These are phyloP conservation scores for Globisporangium cystogenes DNA, from an alignment of 352 stramenopile species.

Conservation along the genomic window DNA sequence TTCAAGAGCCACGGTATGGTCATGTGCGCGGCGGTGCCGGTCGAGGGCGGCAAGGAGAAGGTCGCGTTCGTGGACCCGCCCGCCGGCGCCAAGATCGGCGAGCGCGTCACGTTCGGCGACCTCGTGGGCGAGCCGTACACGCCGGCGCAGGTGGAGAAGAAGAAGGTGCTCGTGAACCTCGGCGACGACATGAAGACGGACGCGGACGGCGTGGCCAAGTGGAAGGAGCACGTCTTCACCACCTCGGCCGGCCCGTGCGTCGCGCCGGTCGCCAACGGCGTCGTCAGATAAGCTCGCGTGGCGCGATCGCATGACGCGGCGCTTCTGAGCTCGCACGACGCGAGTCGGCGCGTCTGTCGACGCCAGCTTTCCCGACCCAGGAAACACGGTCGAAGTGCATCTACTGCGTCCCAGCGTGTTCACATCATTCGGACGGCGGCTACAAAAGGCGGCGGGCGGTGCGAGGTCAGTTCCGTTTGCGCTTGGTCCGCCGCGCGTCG, in stretches of 20 bases:
- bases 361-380: no score
- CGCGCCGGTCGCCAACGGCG: conserved; percentile 58
- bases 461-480: conserved; percentile 23
- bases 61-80: conserved; percentile 85
- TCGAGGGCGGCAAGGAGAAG: conserved; percentile 71
- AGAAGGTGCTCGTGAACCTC: conserved; percentile 78
- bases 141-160: conserved; percentile 85
- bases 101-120: conserved; percentile 69
- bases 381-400: not conserved
- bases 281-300: conserved; percentile 57
- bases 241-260: conserved; percentile 75
- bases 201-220: conserved; percentile 69
- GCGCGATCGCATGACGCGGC: not conserved
- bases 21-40: conserved; percentile 71
- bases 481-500: conserved; percentile 19
- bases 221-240: conserved; percentile 72
- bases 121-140: conserved; percentile 69
- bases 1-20: conserved; percentile 92
- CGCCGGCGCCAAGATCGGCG: conserved; percentile 59
- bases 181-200: conserved; percentile 84
- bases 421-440: no score
- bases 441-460: not conserved
- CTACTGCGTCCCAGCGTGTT: not conserved
- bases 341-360: no score
- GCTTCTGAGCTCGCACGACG: not conserved